Evolutionary conservation across 257 asterid genomes (phyloP), one percentile per base, ranked within the genome.

Genomic region (Solanum ossicruentum): DNA sequence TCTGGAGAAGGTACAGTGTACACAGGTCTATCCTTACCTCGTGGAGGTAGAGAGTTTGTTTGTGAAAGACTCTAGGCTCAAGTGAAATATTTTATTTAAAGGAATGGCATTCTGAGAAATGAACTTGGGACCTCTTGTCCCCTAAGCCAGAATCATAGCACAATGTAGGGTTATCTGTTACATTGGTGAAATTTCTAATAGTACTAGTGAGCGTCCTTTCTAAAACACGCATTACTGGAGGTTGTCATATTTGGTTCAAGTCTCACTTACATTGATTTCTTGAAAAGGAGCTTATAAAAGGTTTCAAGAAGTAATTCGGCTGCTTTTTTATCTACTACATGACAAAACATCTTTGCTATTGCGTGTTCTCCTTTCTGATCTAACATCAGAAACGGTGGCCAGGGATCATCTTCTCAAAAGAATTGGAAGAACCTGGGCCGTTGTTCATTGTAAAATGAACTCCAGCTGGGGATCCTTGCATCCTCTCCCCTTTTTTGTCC

Each of bases 81-180:
- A 60, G 32, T 60, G 7, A 60, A n/a, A 12, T 60, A 10, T 60
- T n/a, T 60, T 60, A 9, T 15, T 60, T n/a, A 0, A 11, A 6
- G 6, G 12, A 26, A 23, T 1, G 93, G 97, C 93, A 91, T 91
- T 93, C 93, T 91, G 92, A 91, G 94, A 93, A 93, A 92, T 93
- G 97, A 93, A 92, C 93, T 89, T 91, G 93, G 93, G 93, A 92
- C 95, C 94, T 90, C 96, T 92, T 91, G 93, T 95, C 92, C 96
- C 95, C 94, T 91, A 91, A 92, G 93, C 89, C 88, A 92, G 94
- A 91, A 92, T 93, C 93, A 92, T 91, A 89, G 95, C 93, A 90
- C 95, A 58, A 10, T 58, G 66, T 58, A 60, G 32, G 67, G 67
- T 12, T n/a, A 60, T 75, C 82, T 75, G 23, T 51, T 75, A 8